Evolutionary conservation across 2,329 filamentous ascomycete species (phyloP).

Genomic region (Beauveria scarabaeidicola): DNA sequence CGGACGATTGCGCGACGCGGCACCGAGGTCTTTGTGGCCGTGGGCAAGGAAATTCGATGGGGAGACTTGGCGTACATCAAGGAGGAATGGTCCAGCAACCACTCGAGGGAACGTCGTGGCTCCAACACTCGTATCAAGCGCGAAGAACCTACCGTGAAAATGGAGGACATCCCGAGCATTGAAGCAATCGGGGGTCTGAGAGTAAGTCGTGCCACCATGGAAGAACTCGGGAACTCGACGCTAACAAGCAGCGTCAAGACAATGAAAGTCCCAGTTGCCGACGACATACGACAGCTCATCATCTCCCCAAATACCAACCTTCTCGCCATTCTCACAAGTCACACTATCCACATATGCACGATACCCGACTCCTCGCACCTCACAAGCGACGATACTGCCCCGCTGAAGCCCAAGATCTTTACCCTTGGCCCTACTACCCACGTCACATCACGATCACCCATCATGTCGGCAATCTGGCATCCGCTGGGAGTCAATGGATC

Average conservation of each 20-base stretch:
- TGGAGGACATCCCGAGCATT: slow-evolving; percentile 23
- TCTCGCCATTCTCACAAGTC: slow-evolving; percentile 75
- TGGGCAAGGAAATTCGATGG: slow-evolving; percentile 88
- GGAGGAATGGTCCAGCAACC: slow-evolving; percentile 37
- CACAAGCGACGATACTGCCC: slow-evolving; percentile 55
- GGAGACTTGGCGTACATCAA: slow-evolving; percentile 75
- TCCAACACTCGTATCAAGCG: slow-evolving; percentile 36
- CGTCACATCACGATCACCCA: slow-evolving; percentile 72
- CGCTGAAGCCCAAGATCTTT: slow-evolving; percentile 75
- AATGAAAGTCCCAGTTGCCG: slow-evolving; percentile 68
- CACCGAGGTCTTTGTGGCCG: slow-evolving; percentile 81
- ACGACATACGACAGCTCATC: slow-evolving; percentile 75
- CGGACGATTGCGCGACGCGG: slow-evolving; percentile 71
- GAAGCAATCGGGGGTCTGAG: slow-evolving; percentile 23
- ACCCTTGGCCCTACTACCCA: slow-evolving; percentile 90
- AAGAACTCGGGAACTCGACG: slow-evolving; percentile 14
- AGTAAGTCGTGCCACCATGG: slow-evolving; percentile 19
- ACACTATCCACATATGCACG: slow-evolving; percentile 82
- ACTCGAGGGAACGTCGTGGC: slow-evolving; percentile 24
- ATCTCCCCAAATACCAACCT: slow-evolving; percentile 76
- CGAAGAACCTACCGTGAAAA: slow-evolving; percentile 34
- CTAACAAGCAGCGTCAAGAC: slow-evolving; percentile 38
- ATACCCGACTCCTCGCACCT: slow-evolving; percentile 75
- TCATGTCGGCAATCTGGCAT: slow-evolving; percentile 85
- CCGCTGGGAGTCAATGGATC: slow-evolving; percentile 75